Percentiles rank a stretch among this genome's conserved stretches.
These are phyloP conservation scores for Phaseolus coccineus DNA, from an alignment of 331 rosid genomes.

Conservation along the genomic window DNA sequence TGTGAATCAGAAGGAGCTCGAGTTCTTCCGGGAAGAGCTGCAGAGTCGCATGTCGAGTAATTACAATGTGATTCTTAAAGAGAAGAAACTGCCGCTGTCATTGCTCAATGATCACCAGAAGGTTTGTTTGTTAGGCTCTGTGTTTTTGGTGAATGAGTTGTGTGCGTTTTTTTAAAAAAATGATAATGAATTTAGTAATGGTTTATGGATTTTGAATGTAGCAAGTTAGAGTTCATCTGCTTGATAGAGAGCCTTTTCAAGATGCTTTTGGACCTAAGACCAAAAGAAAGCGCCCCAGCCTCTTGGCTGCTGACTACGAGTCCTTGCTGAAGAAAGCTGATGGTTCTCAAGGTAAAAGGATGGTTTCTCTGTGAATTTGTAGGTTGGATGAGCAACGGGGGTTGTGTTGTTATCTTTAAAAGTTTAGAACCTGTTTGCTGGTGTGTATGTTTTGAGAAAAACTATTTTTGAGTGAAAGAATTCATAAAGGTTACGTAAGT, in stretches of 20 bases:
- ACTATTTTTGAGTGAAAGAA: not conserved
- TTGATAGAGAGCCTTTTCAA: conserved; percentile 84
- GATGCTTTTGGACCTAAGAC: conserved; percentile 95
- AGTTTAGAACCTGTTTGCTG: not conserved
- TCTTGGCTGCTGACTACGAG: conserved; percentile 81
- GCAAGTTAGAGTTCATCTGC: conserved; percentile 96
- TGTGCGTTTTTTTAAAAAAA: not conserved
- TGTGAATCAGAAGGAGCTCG: conserved; percentile 83
- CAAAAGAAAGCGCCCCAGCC: conserved; percentile 86
- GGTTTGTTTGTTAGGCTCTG: conserved; percentile 54
- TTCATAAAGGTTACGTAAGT: not conserved
- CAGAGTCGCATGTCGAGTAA: conserved; percentile 63
- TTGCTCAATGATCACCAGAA: conserved; percentile 81
- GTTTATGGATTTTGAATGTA: conserved; percentile 42
- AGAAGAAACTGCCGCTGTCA: conserved; percentile 72
- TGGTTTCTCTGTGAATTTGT: not conserved
- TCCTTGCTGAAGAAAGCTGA: conserved; percentile 81
- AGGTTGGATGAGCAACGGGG: not conserved
- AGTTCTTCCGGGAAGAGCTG: conserved; percentile 77
- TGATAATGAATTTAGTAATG: not conserved
- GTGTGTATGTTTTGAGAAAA: not conserved
- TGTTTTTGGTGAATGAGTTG: conserved; percentile 9
- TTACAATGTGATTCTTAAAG: conserved; percentile 79
- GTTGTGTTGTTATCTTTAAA: not conserved
- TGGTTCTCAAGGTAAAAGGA: conserved; percentile 75